Evolutionary conservation across 1,139 yeast genomes (phyloP), one percentile per base, ranked within the genome.

Genomic region (Hemisphaericaspora lyxosophila): DNA sequence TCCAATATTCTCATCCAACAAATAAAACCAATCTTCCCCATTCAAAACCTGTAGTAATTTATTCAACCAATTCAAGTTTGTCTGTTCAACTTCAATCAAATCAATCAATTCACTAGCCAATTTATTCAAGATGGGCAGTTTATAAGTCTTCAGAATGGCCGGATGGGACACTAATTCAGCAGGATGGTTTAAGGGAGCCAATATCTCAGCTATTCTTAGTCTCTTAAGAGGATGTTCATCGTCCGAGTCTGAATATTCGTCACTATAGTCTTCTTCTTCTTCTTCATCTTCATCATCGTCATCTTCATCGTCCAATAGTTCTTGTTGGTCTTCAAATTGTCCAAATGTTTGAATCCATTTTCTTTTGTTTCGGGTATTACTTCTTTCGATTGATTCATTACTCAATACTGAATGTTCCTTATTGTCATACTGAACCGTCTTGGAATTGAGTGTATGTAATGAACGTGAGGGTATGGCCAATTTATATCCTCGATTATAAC

Each of bases 151-250:
- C 42, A 80, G 75, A 14, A 87, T 69, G 0, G 89, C 79, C 6
- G 83, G 82, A 53, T 87, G 92, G 2, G 75, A 71, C 2, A 85
- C 78, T 3, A 90, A 63, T 52, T 92, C 96, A 11, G 87, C 74
- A 0, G 97, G 94, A 43, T 86, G 85, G 12, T 78, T 70, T 16
- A 92, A 76, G 0, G 97, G 96, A 9, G 83, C 78, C 43, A 92
- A 64, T 18, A 89, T 65, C 35, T 81, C 82, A 16, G 75, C 70
- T 23, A 76, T 51, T 33, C 64, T 64, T 11, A 75, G 47, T 29
- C 59, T 55, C 34, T 60, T 59, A 42, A 68, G 56, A 1, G 71
- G 70, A 38, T 69, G 63, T 33, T 60, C 65, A 6, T 54, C 59
- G 4, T 51, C 55, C 15, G 50, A 53, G 4, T 47, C 55, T 8